Percentiles rank a stretch among this genome's conserved stretches.
These are phyloP conservation scores for Aspergillus bertholletiae DNA, from an alignment of 495 filamentous ascomycete species.

Conservation along the genomic window DNA sequence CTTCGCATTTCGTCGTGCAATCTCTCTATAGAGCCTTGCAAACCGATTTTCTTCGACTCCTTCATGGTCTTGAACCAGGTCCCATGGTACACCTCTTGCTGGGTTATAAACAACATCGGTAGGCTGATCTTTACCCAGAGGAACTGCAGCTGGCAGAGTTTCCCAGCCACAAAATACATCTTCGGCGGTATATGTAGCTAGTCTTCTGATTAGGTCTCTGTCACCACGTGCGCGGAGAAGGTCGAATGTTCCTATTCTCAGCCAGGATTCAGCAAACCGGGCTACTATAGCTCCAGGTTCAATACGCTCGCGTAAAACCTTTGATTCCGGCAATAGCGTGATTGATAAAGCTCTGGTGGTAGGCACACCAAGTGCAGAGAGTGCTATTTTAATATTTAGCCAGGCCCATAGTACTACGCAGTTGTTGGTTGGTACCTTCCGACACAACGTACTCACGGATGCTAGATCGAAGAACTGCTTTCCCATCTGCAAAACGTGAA, in stretches of 20 bases:
- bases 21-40: slow-evolving; percentile 80
- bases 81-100: slow-evolving; percentile 46
- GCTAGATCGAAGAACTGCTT: slow-evolving; percentile 84
- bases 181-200: slow-evolving; percentile 80
- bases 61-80: slow-evolving; percentile 59
- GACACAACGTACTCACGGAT: slow-evolving; percentile 92
- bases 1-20: slow-evolving; percentile 78
- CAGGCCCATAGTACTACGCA: background rate
- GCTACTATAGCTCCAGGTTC: slow-evolving; percentile 93
- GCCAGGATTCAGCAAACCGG: slow-evolving; percentile 87
- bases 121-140: slow-evolving; percentile 22
- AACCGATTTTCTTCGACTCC: slow-evolving; percentile 79
- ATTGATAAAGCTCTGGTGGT: slow-evolving; percentile 83
- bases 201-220: slow-evolving; percentile 61
- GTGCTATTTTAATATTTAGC: slow-evolving; percentile 28
- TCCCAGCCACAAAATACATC: slow-evolving; percentile 85
- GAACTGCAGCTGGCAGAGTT: slow-evolving; percentile 58
- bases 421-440: slow-evolving; percentile 50
- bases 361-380: slow-evolving; percentile 81
- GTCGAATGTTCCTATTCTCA: slow-evolving; percentile 94
- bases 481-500: slow-evolving; percentile 95
- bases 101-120: slow-evolving; percentile 42
- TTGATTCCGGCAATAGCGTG: slow-evolving; percentile 65
- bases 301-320: slow-evolving; percentile 73
- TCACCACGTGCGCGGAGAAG: slow-evolving; percentile 79